A percentile compares a stretch with the other conserved stretches of the same genome.
Conservation (phyloP, 2,329 filamentous ascomycete species). For the Cercospora zeae-maydis region DNA sequence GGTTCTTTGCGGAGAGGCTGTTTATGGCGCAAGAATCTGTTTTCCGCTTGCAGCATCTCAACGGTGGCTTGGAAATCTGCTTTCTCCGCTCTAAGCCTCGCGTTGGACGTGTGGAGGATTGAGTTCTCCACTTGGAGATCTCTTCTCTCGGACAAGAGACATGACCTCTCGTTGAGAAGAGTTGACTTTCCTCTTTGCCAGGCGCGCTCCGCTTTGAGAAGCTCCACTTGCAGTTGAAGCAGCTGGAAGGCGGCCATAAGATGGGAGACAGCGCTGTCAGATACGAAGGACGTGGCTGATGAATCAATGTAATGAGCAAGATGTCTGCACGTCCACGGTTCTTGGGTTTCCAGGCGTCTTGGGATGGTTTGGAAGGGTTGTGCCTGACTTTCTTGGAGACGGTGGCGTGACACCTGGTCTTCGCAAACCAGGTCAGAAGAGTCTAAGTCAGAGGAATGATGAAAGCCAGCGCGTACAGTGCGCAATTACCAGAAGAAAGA, state of each 20-base stretch:
- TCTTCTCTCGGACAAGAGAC: neutral
- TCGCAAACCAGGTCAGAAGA: too few species aligned
- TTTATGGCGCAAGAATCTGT: neutral
- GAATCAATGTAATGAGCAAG: too few species aligned
- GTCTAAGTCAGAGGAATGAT: too few species aligned
- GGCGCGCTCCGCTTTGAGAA: neutral
- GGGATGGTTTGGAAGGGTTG: too few species aligned
- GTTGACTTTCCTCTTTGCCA: neutral
- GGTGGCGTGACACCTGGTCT: too few species aligned
- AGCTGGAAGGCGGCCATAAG: neutral
- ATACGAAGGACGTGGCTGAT: neutral
- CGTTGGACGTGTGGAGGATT: neutral
- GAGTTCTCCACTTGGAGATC: neutral
- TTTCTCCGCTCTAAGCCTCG: neutral
- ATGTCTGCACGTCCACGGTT: too few species aligned
- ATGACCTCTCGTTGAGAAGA: neutral
- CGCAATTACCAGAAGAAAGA: too few species aligned
- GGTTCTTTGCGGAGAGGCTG: neutral
- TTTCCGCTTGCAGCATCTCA: neutral
- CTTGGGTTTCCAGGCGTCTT: too few species aligned
- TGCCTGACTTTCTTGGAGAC: too few species aligned
- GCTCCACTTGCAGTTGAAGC: neutral
- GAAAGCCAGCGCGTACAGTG: too few species aligned
- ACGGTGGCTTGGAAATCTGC: neutral
- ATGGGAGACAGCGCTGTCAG: neutral